Evolutionary conservation across 2,329 filamentous ascomycete genomes (phyloP), one percentile per base, ranked within the genome.

Genomic region (Emericellopsis atlantica): DNA sequence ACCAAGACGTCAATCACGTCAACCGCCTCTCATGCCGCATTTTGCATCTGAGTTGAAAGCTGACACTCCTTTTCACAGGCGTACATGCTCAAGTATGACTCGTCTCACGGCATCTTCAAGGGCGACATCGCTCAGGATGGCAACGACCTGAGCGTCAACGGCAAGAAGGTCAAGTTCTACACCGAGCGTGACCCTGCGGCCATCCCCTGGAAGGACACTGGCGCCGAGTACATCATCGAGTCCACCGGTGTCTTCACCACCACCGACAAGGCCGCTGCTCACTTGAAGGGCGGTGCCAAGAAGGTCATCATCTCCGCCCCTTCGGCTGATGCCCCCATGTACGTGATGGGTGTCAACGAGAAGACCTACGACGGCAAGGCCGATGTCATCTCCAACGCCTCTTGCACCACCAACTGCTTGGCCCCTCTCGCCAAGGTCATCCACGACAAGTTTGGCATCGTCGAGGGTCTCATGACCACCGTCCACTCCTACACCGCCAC

Each of bases 71-170:
- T 9, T 42, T 39, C 33, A 50, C 29, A 95, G 88, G 86, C 84
- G 64, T 96, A 96, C 81, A 96, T 96, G 92, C 84, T 98, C 73
- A 93, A 94, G 78, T 96, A 96, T 69, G 92, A 98, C 77, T 88
- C 85, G 57, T 88, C 85, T 67, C 92, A 98, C 79, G 92, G 92
- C 56, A 65, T 78, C 65, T 98, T 96, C 84, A 93, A 95, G 76
- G 90, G 90, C 56, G 81, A 83, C 46, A 79, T 96, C 67, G 68
- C 80, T 67, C 72, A 83, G 62, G 72, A 79, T 46, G 65, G 65
- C 54, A 79, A 74, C 57, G 76, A 83, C 64, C 79, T 98, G 54
- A 67, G 81, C 54, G 81, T 96, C 76, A 90, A 95, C 69, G 88
- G 86, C 80, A 93, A 94, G 81, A 83, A 74, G 59, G 75, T 96